Evolutionary conservation across 106 monocot genomes (phyloP).

Genomic region (Ottelia alismoides): DNA sequence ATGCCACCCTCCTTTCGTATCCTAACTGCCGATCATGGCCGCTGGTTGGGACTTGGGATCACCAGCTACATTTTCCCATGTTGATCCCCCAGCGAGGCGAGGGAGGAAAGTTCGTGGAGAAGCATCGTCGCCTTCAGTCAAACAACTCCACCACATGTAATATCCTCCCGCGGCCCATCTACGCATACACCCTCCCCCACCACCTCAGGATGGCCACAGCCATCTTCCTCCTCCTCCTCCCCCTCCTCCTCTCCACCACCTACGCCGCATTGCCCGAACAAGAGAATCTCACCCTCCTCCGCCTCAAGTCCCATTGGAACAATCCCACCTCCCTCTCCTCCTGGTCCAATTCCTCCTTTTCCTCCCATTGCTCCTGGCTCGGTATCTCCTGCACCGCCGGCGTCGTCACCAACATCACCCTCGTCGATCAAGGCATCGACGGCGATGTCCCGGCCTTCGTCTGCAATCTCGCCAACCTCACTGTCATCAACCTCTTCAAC

Average conservation of each 20-base stretch:
- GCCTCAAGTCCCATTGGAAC: not conserved
- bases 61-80: too few species aligned
- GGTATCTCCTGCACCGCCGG: conserved; percentile 3
- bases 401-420: not conserved
- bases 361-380: not conserved
- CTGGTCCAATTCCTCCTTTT: not conserved
- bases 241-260: conserved; percentile 3
- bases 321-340: conserved; percentile 1
- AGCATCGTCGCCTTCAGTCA: too few species aligned
- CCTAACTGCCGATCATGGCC: too few species aligned
- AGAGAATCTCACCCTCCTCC: not conserved
- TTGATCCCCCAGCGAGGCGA: too few species aligned
- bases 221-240: conserved; percentile 4
- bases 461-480: conserved; percentile 38
- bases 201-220: not conserved
- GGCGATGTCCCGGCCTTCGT: conserved; percentile 25
- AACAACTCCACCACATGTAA: too few species aligned
- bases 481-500: conserved; percentile 27
- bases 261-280: not conserved
- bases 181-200: not conserved
- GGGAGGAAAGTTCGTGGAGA: too few species aligned
- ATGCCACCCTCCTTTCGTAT: too few species aligned
- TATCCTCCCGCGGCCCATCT: too few species aligned
- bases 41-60: too few species aligned
- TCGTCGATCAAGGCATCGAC: conserved; percentile 1